phyloP scores from a whole-genome alignment of 176 grass and related monocot genomes.

The Oryza glaberrima region DNA sequence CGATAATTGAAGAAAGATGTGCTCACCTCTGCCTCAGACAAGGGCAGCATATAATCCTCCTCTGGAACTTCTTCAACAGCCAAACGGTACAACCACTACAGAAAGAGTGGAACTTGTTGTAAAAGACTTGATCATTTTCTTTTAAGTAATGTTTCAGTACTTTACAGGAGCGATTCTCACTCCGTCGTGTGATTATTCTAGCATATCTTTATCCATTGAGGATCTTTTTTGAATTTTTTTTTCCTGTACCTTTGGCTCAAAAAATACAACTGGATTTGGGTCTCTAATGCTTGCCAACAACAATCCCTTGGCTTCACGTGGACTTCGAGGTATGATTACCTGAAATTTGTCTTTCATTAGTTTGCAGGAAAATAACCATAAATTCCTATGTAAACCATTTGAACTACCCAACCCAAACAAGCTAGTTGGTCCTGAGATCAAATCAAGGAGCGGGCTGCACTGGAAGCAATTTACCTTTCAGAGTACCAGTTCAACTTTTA shows the following conservation, averaged over 20 bases:
- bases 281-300: constrained; percentile 88
- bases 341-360: constrained; percentile 46
- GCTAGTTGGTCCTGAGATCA: not conserved
- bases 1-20: not conserved
- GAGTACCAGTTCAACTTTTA: not conserved
- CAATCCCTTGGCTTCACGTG: constrained; percentile 86
- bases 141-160: not conserved
- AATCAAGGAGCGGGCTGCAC: not conserved
- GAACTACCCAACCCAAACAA: not conserved
- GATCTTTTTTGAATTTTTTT: not conserved
- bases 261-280: constrained; percentile 93
- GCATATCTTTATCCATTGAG: not conserved
- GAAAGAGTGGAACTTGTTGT: constrained; percentile 3
- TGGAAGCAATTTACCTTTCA: not conserved
- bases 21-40: constrained; percentile 88
- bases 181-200: not conserved
- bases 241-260: constrained; percentile 83
- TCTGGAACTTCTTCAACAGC: constrained; percentile 93
- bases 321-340: constrained; percentile 93
- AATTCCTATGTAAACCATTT: not conserved
- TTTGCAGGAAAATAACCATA: not conserved
- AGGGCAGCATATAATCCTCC: constrained; percentile 79
- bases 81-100: constrained; percentile 88
- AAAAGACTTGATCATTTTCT: not conserved
- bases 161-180: not conserved